Percentiles rank a stretch among this genome's conserved stretches.
Conservation (phyloP, 202 grass and related monocot genomes). For the Cymbopogon flexuosus region DNA sequence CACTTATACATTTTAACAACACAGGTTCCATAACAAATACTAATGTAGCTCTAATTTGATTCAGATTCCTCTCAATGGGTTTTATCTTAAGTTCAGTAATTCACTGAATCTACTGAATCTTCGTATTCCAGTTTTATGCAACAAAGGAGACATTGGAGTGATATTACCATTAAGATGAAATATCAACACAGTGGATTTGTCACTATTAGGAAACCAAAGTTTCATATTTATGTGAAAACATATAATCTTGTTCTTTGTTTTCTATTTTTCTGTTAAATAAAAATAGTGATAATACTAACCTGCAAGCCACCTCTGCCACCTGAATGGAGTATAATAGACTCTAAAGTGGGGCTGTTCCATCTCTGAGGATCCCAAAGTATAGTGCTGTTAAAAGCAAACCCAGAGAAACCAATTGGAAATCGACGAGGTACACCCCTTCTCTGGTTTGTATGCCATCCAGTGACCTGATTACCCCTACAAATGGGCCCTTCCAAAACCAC, state of each 20-base stretch:
- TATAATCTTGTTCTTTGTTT: background rate
- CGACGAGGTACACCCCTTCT: conserved; percentile 48
- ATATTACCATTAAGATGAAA: background rate
- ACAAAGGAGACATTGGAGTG: background rate
- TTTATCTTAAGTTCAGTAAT: background rate
- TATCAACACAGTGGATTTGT: background rate
- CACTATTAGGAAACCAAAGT: background rate
- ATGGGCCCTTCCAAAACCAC: conserved; percentile 74
- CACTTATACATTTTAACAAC: background rate
- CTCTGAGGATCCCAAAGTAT: conserved; percentile 86
- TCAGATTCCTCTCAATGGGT: background rate
- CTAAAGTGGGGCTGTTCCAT: conserved; percentile 55
- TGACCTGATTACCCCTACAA: conserved; percentile 69
- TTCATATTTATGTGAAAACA: background rate
- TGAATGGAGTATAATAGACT: conserved; percentile 74
- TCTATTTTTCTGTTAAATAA: background rate
- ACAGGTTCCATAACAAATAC: background rate
- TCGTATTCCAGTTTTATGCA: background rate
- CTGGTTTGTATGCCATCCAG: conserved; percentile 82
- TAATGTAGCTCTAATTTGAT: conserved; percentile 1
- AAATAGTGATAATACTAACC: conserved; percentile 29
- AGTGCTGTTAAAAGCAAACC: conserved; percentile 94
- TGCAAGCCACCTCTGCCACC: conserved; percentile 63
- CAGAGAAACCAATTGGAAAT: conserved; percentile 67
- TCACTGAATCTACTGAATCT: background rate